These are phyloP conservation scores for Aaosphaeria pasadenensis DNA, from an alignment of 2,329 filamentous ascomycete genomes.

Conservation along the genomic window DNA sequence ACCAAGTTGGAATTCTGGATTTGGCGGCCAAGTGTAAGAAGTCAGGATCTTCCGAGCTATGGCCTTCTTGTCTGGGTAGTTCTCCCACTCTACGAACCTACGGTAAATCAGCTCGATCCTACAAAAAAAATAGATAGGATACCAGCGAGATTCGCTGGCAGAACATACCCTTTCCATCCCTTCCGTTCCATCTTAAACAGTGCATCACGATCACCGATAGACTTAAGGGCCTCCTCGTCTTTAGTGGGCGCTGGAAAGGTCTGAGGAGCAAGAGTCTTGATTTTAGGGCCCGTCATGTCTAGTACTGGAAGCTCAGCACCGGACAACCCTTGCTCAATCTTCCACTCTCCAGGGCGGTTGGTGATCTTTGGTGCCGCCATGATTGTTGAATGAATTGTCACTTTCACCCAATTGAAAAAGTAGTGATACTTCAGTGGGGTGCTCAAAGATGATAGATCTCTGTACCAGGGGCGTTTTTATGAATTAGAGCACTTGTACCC, in stretches of 20 bases:
- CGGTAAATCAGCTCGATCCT: conserved; percentile 19
- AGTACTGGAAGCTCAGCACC: conserved; percentile 7
- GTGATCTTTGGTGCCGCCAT: conserved; percentile 1
- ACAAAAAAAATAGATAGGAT: background rate
- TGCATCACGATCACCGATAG: conserved; percentile 6
- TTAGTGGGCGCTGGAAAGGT: conserved; percentile 6
- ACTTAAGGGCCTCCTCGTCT: conserved; percentile 7
- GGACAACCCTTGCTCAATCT: conserved; percentile 7
- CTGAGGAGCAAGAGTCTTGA: conserved; percentile 5
- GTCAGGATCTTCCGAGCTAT: conserved; percentile 55
- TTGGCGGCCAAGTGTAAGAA: background rate
- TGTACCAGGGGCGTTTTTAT: too few relatives aligned
- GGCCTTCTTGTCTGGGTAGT: conserved; percentile 65
- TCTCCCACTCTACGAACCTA: conserved; percentile 61
- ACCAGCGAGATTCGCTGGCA: background rate
- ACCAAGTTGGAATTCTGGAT: conserved; percentile 43
- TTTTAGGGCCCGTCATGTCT: conserved; percentile 7
- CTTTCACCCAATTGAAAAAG: too few relatives aligned
- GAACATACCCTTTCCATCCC: conserved; percentile 7
- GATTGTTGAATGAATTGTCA: too few relatives aligned
- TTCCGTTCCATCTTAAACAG: conserved; percentile 6
- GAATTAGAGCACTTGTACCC: too few relatives aligned
- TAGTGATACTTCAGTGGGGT: too few relatives aligned
- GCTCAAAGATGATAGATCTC: too few relatives aligned
- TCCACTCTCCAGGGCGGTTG: conserved; percentile 10